Percentiles rank a stretch among this genome's conserved stretches.
phyloP scores from a whole-genome alignment of 345 rosid species.

The Eucalyptus dawsonii region DNA sequence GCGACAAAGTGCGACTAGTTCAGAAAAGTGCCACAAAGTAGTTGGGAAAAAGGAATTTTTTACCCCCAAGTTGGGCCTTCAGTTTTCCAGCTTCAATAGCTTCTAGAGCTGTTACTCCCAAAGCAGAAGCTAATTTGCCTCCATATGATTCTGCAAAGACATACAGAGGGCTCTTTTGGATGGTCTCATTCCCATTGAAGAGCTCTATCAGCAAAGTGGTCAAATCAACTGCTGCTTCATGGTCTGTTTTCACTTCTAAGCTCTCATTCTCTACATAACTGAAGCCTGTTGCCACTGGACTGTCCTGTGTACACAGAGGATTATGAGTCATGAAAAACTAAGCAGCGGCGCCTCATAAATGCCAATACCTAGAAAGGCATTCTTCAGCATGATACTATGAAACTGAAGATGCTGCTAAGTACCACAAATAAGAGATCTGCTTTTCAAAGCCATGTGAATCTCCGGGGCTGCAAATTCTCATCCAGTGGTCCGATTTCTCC shows the following conservation, averaged over 20 bases:
- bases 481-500: constrained; percentile 29
- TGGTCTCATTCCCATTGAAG: constrained; percentile 8
- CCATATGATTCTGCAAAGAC: constrained; percentile 40
- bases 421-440: constrained; percentile 41
- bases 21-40: background rate
- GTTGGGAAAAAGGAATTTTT: background rate
- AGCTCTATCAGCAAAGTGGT: constrained; percentile 19
- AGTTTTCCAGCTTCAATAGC: constrained; percentile 24
- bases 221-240: constrained; percentile 34
- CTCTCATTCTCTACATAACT: constrained; percentile 21
- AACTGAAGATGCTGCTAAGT: background rate
- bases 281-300: constrained; percentile 34
- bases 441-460: constrained; percentile 23
- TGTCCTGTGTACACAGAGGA: constrained; percentile 8
- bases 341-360: background rate
- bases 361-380: background rate
- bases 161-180: constrained; percentile 23
- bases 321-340: background rate
- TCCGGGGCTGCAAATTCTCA: constrained; percentile 15
- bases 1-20: background rate
- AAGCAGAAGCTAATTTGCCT: constrained; percentile 34
- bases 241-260: constrained; percentile 19
- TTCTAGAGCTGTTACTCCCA: constrained; percentile 12
- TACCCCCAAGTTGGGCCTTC: constrained; percentile 33
- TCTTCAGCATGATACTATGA: background rate